Conservation (phyloP, 441 rosid genomes). For the Erodium trifolium region DNA sequence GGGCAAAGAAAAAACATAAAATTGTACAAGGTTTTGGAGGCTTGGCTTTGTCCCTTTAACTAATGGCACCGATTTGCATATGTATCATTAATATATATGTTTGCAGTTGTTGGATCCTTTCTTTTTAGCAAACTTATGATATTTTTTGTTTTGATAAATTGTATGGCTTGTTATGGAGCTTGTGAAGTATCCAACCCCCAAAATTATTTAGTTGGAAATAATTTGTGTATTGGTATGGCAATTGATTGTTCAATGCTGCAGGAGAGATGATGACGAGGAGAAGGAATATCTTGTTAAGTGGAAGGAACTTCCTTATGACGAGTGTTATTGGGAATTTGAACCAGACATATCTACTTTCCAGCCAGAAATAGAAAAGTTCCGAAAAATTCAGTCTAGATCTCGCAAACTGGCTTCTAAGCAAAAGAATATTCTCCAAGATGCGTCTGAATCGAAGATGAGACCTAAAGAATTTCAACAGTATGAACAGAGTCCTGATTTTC, state of each 20-base stretch:
- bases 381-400: conserved; percentile 57
- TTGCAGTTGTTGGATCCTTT: background rate
- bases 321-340: conserved; percentile 97
- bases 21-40: background rate
- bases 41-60: background rate
- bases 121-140: background rate
- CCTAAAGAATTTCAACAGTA: conserved; percentile 74
- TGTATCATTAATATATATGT: background rate
- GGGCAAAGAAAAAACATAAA: background rate
- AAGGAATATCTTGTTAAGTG: conserved; percentile 89
- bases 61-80: no score
- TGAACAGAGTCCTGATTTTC: conserved; percentile 84
- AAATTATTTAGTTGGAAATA: background rate
- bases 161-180: background rate
- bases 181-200: background rate
- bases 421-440: conserved; percentile 37
- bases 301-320: conserved; percentile 93
- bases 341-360: conserved; percentile 82
- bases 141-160: conserved; percentile 4
- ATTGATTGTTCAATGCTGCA: conserved; percentile 35
- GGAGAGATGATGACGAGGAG: conserved; percentile 48
- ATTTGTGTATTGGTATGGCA: conserved; percentile 12
- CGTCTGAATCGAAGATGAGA: conserved; percentile 48
- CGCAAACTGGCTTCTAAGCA: conserved; percentile 46
- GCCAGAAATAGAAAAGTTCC: conserved; percentile 76